Base-by-base conservation (phyloP, 2,329 filamentous ascomycete genomes). In the Colletotrichum neosansevieriae region DNA sequence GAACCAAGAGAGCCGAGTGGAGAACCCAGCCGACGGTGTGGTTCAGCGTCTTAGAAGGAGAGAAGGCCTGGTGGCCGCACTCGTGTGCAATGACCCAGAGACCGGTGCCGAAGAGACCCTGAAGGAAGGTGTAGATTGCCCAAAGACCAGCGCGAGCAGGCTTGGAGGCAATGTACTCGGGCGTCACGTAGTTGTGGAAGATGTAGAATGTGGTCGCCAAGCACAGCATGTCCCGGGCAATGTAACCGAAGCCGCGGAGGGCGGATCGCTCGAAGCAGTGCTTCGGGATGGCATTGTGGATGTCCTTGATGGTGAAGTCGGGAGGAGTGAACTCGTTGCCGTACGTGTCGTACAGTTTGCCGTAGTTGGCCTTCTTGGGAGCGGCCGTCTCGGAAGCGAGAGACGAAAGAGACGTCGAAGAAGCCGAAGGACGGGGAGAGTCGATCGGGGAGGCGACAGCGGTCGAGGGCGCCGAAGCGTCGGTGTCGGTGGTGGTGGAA, bases 71-170 rank as follows among this genome's bases (percentile, higher is more conserved):
- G 83, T 99, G 96, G 73, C 96, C 96, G 79, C 96, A 99, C 86
- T 99, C 96, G 83, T 99, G 96, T 70, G 96, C 95, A 73, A 99
- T 85, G 70, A 99, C 94, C 96, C 96, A 99, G 67, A 98, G 79
- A 74, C 96, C 96, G 53, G 96, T 99, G 75, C 88, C 95, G 78
- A 98, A 95, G 67, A 98, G 87, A 74, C 96, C 95, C 84, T 99
- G 96, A 50, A 97, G 77, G 75, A 97, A 81, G 59, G 94, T 94
- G 78, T 91, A 91, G 38, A 89, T 61, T 17, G 78, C 84, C 89
- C 89, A 91, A 60, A 91, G 86, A 38, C 76, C 89, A 70, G 86
- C 87, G 66, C 95, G 91, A 53, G 85, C 83, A 21, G 90, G 84
- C 50, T 85, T 88, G 19, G 86, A 93, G 54, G 94, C 92, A 54